Evolutionary conservation across 345 rosid genomes (phyloP).

Genomic region (Xanthoceras sorbifolium): DNA sequence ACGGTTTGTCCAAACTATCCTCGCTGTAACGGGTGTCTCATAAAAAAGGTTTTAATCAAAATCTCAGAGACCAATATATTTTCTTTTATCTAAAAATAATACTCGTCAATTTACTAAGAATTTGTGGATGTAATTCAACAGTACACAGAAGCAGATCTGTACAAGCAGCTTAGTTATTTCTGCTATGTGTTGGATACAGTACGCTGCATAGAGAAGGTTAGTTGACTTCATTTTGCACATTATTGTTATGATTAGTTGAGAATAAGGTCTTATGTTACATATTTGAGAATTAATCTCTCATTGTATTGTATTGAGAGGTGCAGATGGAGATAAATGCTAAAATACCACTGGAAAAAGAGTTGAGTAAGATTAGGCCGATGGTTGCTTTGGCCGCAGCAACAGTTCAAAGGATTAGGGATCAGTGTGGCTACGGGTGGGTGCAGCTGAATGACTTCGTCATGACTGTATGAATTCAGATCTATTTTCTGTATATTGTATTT

Average conservation of each 20-base stretch:
- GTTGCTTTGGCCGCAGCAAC: slow-evolving; percentile 59
- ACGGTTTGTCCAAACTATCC: slow-evolving; percentile 98
- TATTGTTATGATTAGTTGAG: neutral
- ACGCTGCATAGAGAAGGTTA: slow-evolving; percentile 73
- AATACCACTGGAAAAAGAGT: slow-evolving; percentile 59
- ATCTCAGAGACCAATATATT: neutral
- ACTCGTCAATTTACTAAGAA: neutral
- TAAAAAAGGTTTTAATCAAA: slow-evolving; percentile 57
- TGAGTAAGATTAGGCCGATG: slow-evolving; percentile 53
- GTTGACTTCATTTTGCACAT: neutral
- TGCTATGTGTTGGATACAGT: slow-evolving; percentile 75
- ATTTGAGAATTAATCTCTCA: neutral
- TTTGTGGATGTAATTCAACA: slow-evolving; percentile 19
- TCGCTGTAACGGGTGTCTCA: slow-evolving; percentile 78
- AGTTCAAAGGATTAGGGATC: slow-evolving; percentile 56
- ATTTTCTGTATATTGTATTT: neutral
- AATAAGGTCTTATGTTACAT: neutral
- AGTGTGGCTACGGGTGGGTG: slow-evolving; percentile 89
- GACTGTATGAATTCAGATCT: slow-evolving; percentile 8
- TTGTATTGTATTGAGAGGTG: slow-evolving; percentile 7
- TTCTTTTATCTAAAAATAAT: neutral
- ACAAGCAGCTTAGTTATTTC: slow-evolving; percentile 86
- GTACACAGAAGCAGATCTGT: slow-evolving; percentile 91
- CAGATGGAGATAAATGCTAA: slow-evolving; percentile 61
- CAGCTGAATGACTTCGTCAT: slow-evolving; percentile 50